Evolutionary conservation across 2,329 filamentous ascomycete genomes (phyloP).

Genomic region (Aspergillus sp.): DNA sequence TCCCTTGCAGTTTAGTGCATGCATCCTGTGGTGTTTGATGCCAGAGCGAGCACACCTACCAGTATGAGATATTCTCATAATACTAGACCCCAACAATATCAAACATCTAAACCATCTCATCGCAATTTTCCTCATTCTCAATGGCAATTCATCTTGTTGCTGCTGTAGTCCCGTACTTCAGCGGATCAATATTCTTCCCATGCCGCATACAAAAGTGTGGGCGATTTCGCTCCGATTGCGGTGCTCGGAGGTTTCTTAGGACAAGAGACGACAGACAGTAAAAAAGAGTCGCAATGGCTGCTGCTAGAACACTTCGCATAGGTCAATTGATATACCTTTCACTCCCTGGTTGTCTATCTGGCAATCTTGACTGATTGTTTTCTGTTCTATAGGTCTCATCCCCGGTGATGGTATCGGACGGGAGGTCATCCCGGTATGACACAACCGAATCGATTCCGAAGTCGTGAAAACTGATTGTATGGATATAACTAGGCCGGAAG

Average conservation of each 20-base stretch:
- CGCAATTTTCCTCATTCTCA: no score
- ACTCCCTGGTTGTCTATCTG: not conserved
- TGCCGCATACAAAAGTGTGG: constrained; percentile 15
- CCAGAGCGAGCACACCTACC: no score
- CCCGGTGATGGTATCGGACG: constrained; percentile 97
- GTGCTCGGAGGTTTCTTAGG: not conserved
- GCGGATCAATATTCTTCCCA: constrained; percentile 14
- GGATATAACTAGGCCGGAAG: constrained; percentile 59
- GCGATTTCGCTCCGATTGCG: constrained; percentile 26
- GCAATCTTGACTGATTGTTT: constrained; percentile 10
- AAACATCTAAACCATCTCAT: constrained; percentile 3
- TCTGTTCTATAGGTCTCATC: constrained; percentile 67
- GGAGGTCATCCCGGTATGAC: constrained; percentile 80
- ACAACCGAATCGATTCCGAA: constrained; percentile 3
- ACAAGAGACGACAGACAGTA: constrained; percentile 2
- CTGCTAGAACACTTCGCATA: constrained; percentile 63
- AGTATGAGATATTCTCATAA: no score
- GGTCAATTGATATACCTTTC: constrained; percentile 43
- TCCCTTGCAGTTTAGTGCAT: no score
- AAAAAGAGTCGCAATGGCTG: constrained; percentile 31
- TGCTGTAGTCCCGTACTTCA: not conserved
- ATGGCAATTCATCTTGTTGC: no score
- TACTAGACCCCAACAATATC: no score
- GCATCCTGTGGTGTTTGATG: no score
- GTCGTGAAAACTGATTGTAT: constrained; percentile 7